Conservation (phyloP, 805 yeast genomes). For the Nakazawaea ishiwadae region DNA sequence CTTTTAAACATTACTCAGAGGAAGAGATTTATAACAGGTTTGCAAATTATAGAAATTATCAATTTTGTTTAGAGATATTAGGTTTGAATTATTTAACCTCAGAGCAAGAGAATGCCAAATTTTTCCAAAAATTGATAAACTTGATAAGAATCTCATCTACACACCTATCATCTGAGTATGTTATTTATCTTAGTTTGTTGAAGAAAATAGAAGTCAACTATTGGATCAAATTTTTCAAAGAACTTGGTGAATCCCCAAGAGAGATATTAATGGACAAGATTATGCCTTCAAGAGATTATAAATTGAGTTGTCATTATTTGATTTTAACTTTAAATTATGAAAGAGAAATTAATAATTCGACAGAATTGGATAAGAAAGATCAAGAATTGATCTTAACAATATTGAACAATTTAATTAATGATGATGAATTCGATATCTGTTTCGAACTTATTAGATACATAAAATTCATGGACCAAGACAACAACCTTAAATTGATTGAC, state of each 20-base stretch:
- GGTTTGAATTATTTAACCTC: constrained; percentile 30
- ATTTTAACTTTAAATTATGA: constrained; percentile 49
- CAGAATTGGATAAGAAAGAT: constrained; percentile 24
- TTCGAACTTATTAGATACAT: constrained; percentile 51
- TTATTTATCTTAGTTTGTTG: constrained; percentile 45
- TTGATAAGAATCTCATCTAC: constrained; percentile 21
- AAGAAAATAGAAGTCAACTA: constrained; percentile 49
- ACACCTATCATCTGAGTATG: constrained; percentile 16
- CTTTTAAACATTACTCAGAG: constrained; percentile 1
- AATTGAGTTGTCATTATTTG: constrained; percentile 46
- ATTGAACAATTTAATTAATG: constrained; percentile 34
- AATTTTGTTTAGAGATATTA: constrained; percentile 45
- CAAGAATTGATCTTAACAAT: constrained; percentile 36
- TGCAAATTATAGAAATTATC: constrained; percentile 35
- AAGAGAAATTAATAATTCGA: constrained; percentile 26
- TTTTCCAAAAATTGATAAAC: constrained; percentile 26
- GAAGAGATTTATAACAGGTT: constrained; percentile 26
- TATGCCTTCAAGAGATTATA: constrained; percentile 34
- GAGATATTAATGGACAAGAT: constrained; percentile 37
- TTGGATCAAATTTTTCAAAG: constrained; percentile 44
- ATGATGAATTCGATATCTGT: constrained; percentile 46
- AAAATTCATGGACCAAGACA: constrained; percentile 36
- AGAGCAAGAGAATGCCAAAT: constrained; percentile 12
- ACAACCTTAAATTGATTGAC: constrained; percentile 7
- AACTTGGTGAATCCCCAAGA: constrained; percentile 38